Evolutionary conservation across 805 yeast genomes (phyloP), one percentile per base, ranked within the genome.

Genomic region (Candida dajiaensis): DNA sequence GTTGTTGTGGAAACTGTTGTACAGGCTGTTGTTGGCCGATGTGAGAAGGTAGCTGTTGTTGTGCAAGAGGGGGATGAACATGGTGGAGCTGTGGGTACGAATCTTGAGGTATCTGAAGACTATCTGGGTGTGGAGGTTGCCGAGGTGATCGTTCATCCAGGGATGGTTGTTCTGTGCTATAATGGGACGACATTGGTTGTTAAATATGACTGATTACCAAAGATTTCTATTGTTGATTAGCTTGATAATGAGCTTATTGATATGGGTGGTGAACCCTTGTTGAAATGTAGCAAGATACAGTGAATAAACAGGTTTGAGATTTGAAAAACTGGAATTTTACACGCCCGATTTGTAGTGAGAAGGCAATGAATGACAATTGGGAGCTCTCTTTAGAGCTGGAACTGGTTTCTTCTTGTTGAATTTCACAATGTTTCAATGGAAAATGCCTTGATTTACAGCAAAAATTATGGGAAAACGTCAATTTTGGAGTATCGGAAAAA

Each of bases 151-250:
- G 26, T 11, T 55, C 59, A 19, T 52, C 52, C 43, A 57, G 44
- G 0, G 55, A 53, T 12, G 61, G 61, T 40, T 52, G 58, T 23
- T 51, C 57, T 6, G 56, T 13, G 42, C 58, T 55, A 43, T 50
- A 57, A 28, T 53, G 52, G 40, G 52, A 55, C 35, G 62, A 57
- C 57, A 61, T 59, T 33, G 9, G 19, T 5, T 16, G 21, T 2
- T 4, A 15, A 6, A 13, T 28, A 11, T 28, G 15, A 28, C 13
- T 28, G 15, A 13, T 28, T 13, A 11, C n/a, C 31, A 28, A 8
- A 28, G n/a, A 13, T 12, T 28, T 28, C 28, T 25, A 25, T 25
- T 25, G 28, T 25, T 28, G 31, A 28, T 28, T 13, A 4, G 31
- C 11, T 10, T 6, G 28, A 10, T 25, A 28, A 28, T 28, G 31